A percentile compares a stretch with the other conserved stretches of the same genome.
Evolutionary conservation across 2,329 filamentous ascomycete genomes (phyloP).

Genomic region (Lachnellula willkommii): DNA sequence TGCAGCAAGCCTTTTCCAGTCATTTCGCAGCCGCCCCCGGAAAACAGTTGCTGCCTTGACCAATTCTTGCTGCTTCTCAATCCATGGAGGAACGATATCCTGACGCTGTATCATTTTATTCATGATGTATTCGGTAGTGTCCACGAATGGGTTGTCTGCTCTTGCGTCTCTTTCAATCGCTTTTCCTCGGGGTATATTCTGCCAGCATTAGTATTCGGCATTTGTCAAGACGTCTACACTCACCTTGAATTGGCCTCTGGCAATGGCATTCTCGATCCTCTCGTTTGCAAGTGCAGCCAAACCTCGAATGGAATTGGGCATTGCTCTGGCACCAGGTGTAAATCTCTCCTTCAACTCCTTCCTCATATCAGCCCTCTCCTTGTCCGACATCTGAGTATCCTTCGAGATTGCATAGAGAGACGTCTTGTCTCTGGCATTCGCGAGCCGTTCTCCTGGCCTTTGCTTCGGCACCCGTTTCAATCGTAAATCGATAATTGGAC

Average conservation of each 20-base stretch:
- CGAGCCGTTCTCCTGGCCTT: slow-evolving; percentile 44
- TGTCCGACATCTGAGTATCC: slow-evolving; percentile 54
- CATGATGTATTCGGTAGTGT: slow-evolving; percentile 96
- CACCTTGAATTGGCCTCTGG: slow-evolving; percentile 74
- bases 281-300: slow-evolving; percentile 82
- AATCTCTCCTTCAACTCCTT: slow-evolving; percentile 79
- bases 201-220: slow-evolving; percentile 18
- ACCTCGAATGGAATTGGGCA: slow-evolving; percentile 73
- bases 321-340: slow-evolving; percentile 60
- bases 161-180: slow-evolving; percentile 76
- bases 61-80: slow-evolving; percentile 95
- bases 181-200: slow-evolving; percentile 73
- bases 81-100: slow-evolving; percentile 94
- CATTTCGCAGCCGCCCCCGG: slow-evolving; percentile 65
- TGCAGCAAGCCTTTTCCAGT: slow-evolving; percentile 81
- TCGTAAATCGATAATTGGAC: slow-evolving; percentile 48
- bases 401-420: slow-evolving; percentile 48
- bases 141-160: slow-evolving; percentile 81
- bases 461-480: slow-evolving; percentile 37
- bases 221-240: background rate
- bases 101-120: slow-evolving; percentile 98
- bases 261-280: slow-evolving; percentile 88
- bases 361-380: slow-evolving; percentile 67
- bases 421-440: slow-evolving; percentile 53
- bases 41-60: slow-evolving; percentile 65